Evolutionary conservation across 805 yeast species (phyloP).

Genomic region (Yarrowia sp.): DNA sequence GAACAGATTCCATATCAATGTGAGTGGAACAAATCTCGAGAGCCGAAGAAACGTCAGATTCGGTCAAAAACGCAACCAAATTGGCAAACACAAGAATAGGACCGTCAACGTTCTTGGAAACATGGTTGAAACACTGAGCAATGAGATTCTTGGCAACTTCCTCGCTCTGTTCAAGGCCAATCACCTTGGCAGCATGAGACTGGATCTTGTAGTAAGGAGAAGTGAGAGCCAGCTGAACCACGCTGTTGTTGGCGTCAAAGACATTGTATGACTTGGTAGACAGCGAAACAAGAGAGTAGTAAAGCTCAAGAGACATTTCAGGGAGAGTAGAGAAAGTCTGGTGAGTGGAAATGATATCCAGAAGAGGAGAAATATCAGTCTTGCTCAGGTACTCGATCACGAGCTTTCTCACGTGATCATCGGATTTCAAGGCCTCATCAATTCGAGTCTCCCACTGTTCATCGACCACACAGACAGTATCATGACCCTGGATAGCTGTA

Average conservation of each 20-base stretch:
- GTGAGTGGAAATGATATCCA: slow-evolving; percentile 50
- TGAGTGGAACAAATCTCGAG: slow-evolving; percentile 16
- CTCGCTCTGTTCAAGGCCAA: slow-evolving; percentile 24
- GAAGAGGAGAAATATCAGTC: slow-evolving; percentile 40
- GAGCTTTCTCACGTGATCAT: slow-evolving; percentile 57
- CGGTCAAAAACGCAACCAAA: neutral
- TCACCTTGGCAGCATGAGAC: slow-evolving; percentile 12
- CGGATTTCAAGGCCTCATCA: slow-evolving; percentile 72
- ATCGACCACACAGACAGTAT: slow-evolving; percentile 68
- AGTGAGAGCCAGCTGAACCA: slow-evolving; percentile 16
- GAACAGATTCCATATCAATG: slow-evolving; percentile 17
- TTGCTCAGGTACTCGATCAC: slow-evolving; percentile 45
- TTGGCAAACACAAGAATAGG: slow-evolving; percentile 22
- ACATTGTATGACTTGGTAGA: slow-evolving; percentile 24
- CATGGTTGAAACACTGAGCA: slow-evolving; percentile 2
- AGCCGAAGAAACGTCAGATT: neutral
- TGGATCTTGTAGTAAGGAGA: slow-evolving; percentile 33
- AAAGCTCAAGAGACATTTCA: slow-evolving; percentile 14
- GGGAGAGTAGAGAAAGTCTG: slow-evolving; percentile 6
- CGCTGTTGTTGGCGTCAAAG: slow-evolving; percentile 25
- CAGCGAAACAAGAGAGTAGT: slow-evolving; percentile 28
- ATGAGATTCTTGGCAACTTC: neutral
- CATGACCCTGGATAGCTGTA: slow-evolving; percentile 61
- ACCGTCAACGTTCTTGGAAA: slow-evolving; percentile 20
- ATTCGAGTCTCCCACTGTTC: slow-evolving; percentile 76